Evolutionary conservation across 1,284 basidiomycete genomes (phyloP).

Genomic region (Leccinum pallidistipes): DNA sequence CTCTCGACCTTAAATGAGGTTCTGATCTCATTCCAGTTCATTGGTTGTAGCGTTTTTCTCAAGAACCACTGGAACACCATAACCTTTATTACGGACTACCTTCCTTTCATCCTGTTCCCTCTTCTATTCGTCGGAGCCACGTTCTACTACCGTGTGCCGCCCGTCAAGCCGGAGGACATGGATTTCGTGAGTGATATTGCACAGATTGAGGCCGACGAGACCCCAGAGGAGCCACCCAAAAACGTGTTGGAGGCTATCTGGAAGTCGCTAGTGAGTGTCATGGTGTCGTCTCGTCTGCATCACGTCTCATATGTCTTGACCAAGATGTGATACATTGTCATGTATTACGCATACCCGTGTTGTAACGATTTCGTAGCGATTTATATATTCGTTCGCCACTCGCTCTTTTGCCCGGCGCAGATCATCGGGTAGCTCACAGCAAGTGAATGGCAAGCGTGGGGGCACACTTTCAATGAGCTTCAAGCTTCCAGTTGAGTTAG

Average conservation of each 20-base stretch:
- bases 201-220: conserved; percentile 71
- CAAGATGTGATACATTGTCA: conserved; percentile 26
- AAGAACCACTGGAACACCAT: conserved; percentile 60
- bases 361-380: neutral
- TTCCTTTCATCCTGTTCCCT: conserved; percentile 76
- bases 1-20: too few species aligned
- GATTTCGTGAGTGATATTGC: conserved; percentile 75
- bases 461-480: too few species aligned
- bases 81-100: conserved; percentile 75
- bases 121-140: conserved; percentile 66
- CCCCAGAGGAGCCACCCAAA: conserved; percentile 70
- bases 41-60: conserved; percentile 77
- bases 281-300: neutral
- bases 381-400: conserved; percentile 5
- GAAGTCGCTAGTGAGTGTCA: conserved; percentile 63
- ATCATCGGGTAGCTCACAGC: conserved; percentile 7
- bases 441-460: conserved; percentile 3
- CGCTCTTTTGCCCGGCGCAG: neutral
- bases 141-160: conserved; percentile 49
- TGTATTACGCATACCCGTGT: neutral
- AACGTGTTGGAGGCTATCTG: conserved; percentile 70
- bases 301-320: conserved; percentile 1
- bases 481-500: too few species aligned
- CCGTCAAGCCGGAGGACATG: conserved; percentile 61
- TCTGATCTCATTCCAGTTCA: conserved; percentile 49